These are phyloP conservation scores for Brassica rapa DNA, from an alignment of 345 rosid species.

Conservation along the genomic window DNA sequence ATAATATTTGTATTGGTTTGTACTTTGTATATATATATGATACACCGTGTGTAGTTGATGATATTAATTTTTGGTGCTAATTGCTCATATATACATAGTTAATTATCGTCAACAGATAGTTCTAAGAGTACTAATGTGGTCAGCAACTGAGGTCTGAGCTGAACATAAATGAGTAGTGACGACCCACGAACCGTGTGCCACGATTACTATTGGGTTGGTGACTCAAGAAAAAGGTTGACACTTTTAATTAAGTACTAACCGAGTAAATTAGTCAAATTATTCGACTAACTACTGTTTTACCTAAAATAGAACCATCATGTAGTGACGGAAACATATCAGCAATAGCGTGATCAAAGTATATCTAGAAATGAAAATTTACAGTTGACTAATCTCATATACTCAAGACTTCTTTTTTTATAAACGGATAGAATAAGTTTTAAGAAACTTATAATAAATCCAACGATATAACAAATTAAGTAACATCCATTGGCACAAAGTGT, in stretches of 20 bases:
- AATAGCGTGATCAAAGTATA: not conserved
- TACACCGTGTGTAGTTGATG: not conserved
- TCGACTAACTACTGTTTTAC: constrained; percentile 30
- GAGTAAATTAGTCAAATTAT: constrained; percentile 29
- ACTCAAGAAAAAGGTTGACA: not conserved
- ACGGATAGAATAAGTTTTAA: not conserved
- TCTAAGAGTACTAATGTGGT: constrained; percentile 10
- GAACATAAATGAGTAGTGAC: constrained; percentile 2
- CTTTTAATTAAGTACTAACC: not conserved
- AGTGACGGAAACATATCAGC: not conserved
- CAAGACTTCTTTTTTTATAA: not conserved
- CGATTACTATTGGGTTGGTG: constrained; percentile 34
- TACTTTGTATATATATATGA: not conserved
- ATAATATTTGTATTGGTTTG: not conserved
- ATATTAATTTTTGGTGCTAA: not conserved
- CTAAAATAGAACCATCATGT: not conserved
- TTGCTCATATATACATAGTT: not conserved
- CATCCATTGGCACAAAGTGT: not conserved
- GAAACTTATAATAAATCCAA: not conserved
- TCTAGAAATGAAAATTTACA: not conserved
- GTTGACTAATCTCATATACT: not conserved
- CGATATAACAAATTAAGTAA: not conserved
- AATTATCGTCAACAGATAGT: not conserved
- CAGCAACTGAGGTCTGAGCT: not conserved
- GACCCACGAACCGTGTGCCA: not conserved